These are phyloP conservation scores for Brassica nigra DNA, from an alignment of 345 rosid genomes.

Conservation along the genomic window DNA sequence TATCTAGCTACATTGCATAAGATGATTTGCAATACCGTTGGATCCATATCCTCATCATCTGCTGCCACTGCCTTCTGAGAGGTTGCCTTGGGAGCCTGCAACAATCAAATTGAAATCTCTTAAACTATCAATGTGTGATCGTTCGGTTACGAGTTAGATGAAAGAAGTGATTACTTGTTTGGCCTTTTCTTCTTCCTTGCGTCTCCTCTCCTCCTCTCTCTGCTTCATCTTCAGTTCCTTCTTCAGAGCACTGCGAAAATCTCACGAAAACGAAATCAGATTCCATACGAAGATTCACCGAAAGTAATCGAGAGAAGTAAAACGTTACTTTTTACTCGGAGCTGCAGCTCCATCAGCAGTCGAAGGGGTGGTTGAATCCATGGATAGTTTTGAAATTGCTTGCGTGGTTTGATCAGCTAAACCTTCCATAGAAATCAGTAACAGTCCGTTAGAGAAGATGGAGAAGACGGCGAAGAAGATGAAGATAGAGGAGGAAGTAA, in stretches of 20 bases:
- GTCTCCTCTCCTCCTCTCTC: conserved; percentile 77
- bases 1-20: conserved; percentile 9
- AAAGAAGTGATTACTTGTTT: conserved; percentile 38
- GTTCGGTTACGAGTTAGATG: conserved; percentile 2
- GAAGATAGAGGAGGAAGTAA: not conserved
- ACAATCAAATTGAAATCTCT: not conserved
- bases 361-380: conserved; percentile 20
- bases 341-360: conserved; percentile 45
- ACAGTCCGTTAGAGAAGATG: not conserved
- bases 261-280: not conserved
- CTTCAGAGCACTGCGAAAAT: conserved; percentile 70
- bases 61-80: conserved; percentile 44
- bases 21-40: conserved; percentile 57
- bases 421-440: conserved; percentile 15
- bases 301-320: not conserved
- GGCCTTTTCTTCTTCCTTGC: conserved; percentile 67
- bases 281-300: not conserved
- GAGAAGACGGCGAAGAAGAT: conserved; percentile 26
- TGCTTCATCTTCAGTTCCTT: conserved; percentile 72
- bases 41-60: conserved; percentile 98
- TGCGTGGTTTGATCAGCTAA: conserved; percentile 24
- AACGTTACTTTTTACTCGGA: conserved; percentile 74
- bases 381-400: conserved; percentile 23
- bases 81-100: conserved; percentile 24
- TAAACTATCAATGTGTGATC: not conserved